Evolutionary conservation across 495 filamentous ascomycete species (phyloP), one percentile per base, ranked within the genome.

Genomic region (Achaetomiella virescens): DNA sequence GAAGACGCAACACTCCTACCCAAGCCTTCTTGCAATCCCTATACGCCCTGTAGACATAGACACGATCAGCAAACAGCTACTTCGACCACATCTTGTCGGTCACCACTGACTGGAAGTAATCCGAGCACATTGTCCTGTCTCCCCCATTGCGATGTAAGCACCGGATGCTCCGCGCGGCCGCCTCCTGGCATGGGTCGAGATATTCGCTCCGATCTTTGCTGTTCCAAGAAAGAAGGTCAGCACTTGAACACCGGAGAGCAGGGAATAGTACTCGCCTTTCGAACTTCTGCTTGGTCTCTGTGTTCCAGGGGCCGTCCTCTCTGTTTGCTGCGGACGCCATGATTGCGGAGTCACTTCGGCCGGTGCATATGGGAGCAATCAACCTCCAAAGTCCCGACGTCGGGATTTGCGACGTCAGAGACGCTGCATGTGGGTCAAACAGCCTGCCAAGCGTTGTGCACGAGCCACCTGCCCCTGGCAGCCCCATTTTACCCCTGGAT

Each of bases 111-210:
- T 96, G 87, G 65, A 97, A 97, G 69, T 93, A 97, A 68, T 97
- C 93, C 47, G 73, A 72, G 65, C 92, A 97, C 82, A 97, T 84
- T n/a, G 85, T 78, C 50, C 84, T 80, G 68, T 96, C 90, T 18
- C 83, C 89, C 2, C 73, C 84, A 72, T 97, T 97, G 21, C 92
- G 83, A 61, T 88, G 84, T 70, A 97, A 76, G 72, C 92, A 97
- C 64, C 80, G 83, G 12, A 95, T 81, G 70, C 90, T 96, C 56
- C 82, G 78, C 44, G 82, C 71, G n/a, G 93, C 92, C n/a, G 89
- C 91, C 53, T 95, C 89, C 66, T 97, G 91, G 67, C 92, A 97
- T 14, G 92, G 92, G 64, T 97, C 92, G 64, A 89, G 89, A 72
- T 84, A 97, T 69, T 95, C 82, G 71, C 89, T 93, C 56, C 82